A percentile compares a stretch with the other conserved stretches of the same genome.
These are phyloP conservation scores for Kodamaea laetipori DNA, from an alignment of 805 yeast species.

Conservation along the genomic window DNA sequence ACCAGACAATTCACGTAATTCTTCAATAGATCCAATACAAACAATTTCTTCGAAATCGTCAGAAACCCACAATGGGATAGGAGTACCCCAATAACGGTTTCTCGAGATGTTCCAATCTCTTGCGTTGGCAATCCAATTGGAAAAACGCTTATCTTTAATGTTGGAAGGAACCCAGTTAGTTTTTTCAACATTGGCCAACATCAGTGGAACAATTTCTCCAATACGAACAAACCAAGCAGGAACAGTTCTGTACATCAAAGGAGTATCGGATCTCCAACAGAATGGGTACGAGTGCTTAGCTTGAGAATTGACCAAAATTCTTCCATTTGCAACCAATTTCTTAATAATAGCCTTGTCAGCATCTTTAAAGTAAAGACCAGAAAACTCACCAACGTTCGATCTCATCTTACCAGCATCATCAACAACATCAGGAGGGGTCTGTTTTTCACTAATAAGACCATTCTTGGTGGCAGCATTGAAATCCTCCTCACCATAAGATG, in stretches of 20 bases:
- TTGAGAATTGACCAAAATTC: conserved; percentile 75
- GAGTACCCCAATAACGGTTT: conserved; percentile 99
- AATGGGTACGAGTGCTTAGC: conserved; percentile 96
- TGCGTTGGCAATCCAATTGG: conserved; percentile 98
- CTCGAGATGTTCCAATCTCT: conserved; percentile 99
- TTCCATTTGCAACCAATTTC: conserved; percentile 74
- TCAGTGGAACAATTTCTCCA: conserved; percentile 81
- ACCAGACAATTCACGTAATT: conserved; percentile 84
- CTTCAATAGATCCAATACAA: conserved; percentile 88
- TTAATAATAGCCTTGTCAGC: conserved; percentile 93
- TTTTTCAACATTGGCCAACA: conserved; percentile 79
- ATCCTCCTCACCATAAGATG: conserved; percentile 99
- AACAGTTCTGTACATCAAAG: conserved; percentile 91
- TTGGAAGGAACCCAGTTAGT: conserved; percentile 94
- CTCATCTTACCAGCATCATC: conserved; percentile 86
- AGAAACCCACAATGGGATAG: conserved; percentile 95
- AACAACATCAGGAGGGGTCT: conserved; percentile 87
- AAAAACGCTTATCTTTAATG: conserved; percentile 92
- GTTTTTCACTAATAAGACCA: conserved; percentile 71
- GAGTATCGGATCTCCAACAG: conserved; percentile 99
- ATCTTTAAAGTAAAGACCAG: conserved; percentile 88
- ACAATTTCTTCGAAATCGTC: conserved; percentile 92
- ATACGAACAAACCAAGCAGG: conserved; percentile 99
- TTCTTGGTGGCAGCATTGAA: conserved; percentile 73
- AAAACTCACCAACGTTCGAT: conserved; percentile 68